Conservation (phyloP, 1,284 basidiomycete genomes). For the Irpex lacteus region DNA sequence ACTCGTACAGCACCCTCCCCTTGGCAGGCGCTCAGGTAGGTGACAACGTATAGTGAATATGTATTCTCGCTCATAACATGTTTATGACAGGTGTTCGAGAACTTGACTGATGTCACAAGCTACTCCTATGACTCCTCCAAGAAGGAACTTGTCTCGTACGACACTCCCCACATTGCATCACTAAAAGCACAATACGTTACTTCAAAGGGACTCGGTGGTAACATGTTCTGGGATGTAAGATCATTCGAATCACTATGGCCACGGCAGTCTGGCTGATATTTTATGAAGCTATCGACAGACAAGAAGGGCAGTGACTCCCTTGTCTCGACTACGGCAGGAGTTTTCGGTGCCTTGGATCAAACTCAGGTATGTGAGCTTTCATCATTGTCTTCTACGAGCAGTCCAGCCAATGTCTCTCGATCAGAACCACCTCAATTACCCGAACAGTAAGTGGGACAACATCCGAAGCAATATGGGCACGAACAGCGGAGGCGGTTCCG, state of each 20-base stretch:
- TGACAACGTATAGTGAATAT: neutral
- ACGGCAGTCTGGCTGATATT: neutral
- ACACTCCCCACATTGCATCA: constrained; percentile 70
- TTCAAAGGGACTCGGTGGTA: constrained; percentile 62
- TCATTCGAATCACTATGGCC: neutral
- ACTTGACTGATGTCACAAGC: constrained; percentile 70
- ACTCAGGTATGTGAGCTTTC: constrained; percentile 38
- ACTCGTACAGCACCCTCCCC: constrained; percentile 78
- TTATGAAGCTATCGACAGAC: constrained; percentile 57
- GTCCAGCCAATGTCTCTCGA: neutral
- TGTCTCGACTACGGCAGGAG: constrained; percentile 44
- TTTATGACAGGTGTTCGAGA: constrained; percentile 54
- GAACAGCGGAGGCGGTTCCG: constrained; percentile 1
- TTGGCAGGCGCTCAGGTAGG: constrained; percentile 45
- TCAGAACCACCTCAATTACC: constrained; percentile 68
- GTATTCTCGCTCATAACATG: neutral
- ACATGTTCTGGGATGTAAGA: constrained; percentile 80
- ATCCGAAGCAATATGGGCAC: constrained; percentile 59
- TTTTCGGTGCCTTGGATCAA: constrained; percentile 55
- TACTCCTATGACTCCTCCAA: constrained; percentile 74
- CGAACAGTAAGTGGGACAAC: constrained; percentile 69
- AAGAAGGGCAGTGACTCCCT: constrained; percentile 57
- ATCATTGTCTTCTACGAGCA: neutral
- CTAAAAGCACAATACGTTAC: constrained; percentile 79
- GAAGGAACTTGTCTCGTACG: constrained; percentile 75